Base-by-base conservation (phyloP, 2,329 filamentous ascomycete species). In the Penicillium sp. region DNA sequence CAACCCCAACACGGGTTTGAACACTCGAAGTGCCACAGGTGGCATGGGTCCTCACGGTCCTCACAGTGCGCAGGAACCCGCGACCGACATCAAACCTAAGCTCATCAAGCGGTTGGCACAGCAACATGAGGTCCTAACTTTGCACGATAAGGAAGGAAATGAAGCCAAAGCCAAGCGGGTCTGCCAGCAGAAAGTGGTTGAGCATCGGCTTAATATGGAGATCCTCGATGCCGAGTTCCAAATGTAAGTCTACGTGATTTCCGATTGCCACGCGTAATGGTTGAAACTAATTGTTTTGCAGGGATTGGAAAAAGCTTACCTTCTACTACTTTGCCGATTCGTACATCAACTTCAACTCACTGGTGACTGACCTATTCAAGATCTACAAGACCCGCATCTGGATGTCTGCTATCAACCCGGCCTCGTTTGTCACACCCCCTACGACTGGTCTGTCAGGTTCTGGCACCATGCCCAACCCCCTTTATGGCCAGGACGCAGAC, bases 321-420 rank as follows among this genome's bases (percentile, higher is more conserved):
- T 97, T 97, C 76, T 99, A 97, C 79, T 99, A 97, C 77, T 99
- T 97, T 72, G 93, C 94, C 52, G 92, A 97, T 70, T 87, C 91
- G 0, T 99, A 99, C 73, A 96, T 99, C 80, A 97, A 97, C 78
- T 99, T 99, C 82, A 99, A 99, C 73, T 90, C 91, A 2, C 85
- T 99, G 16, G 94, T 99, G 51, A 96, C 92, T 0, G 94, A 99
- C 71, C 82, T 99, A 13, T 99, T 97, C 83, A 97, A 97, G 77
- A 93, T 97, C 60, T 99, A 97, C 82, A 99, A 99, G 80, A 96
- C 93, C 22, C 86, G 95, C 66, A 99, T 99, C 68, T 99, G 94
- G 94, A 96, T 99, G 90, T 97, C 93, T 5, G 94, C 94, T 4
- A 96, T 99, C 74, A 99, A 99, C 72, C 94, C 94, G 8, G 94